A percentile compares a stretch with the other conserved stretches of the same genome.
phyloP scores from a whole-genome alignment of 2,329 filamentous ascomycete genomes.

The Sporothrix dimorphospora region DNA sequence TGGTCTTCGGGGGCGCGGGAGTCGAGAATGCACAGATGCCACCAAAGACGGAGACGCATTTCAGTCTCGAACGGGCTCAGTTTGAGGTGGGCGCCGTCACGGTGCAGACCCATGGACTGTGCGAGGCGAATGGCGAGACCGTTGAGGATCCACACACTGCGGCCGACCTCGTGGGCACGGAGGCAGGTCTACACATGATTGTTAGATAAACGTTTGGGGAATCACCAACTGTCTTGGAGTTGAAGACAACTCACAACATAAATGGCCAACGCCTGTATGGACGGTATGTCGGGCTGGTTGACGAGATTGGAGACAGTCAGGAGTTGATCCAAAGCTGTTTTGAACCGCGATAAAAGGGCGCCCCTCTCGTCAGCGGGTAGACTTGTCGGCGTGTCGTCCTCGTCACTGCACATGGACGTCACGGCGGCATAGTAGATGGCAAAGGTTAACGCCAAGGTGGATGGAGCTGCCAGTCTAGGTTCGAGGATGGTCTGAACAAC shows the following conservation, averaged over 20 bases:
- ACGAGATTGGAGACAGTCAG: neutral
- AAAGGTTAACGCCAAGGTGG: neutral
- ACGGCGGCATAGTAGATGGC: constrained; percentile 24
- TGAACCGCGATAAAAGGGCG: neutral
- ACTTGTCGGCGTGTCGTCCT: neutral
- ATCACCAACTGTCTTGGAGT: neutral
- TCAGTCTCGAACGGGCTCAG: constrained; percentile 57
- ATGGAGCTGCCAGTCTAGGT: neutral
- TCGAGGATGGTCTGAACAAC: constrained; percentile 9
- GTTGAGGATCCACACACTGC: constrained; percentile 44
- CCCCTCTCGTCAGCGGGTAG: neutral
- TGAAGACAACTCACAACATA: neutral
- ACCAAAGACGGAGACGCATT: constrained; percentile 58
- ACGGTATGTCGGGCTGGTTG: neutral
- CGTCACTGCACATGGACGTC: neutral
- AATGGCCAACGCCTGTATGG: constrained; percentile 13
- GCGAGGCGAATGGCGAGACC: constrained; percentile 52
- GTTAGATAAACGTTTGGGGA: neutral
- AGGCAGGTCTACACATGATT: constrained; percentile 2
- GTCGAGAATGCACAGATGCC: constrained; percentile 58
- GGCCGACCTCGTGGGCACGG: neutral
- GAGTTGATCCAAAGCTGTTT: neutral
- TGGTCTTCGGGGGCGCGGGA: constrained; percentile 60
- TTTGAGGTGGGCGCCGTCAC: constrained; percentile 50
- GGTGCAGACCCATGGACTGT: constrained; percentile 48